Evolutionary conservation across 1,284 basidiomycete genomes (phyloP).

Genomic region (Sparassis latifolia): DNA sequence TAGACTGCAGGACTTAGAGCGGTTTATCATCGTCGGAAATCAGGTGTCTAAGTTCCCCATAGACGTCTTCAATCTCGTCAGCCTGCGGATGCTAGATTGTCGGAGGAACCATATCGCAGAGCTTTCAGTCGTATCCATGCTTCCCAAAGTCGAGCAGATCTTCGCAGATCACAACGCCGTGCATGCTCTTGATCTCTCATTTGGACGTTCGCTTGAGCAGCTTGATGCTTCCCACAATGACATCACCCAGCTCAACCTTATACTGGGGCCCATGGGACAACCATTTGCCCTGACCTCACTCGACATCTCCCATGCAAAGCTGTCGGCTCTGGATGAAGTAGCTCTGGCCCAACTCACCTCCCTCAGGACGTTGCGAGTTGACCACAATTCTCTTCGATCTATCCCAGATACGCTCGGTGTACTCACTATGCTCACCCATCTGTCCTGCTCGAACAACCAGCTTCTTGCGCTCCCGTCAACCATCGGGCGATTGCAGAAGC

Average conservation of each 20-base stretch:
- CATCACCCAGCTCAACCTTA: conserved; percentile 74
- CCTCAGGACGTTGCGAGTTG: conserved; percentile 69
- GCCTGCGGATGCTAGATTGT: conserved; percentile 74
- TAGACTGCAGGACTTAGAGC: conserved; percentile 61
- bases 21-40: conserved; percentile 87
- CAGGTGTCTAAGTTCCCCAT: conserved; percentile 74
- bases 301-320: conserved; percentile 88
- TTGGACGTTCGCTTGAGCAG: conserved; percentile 55
- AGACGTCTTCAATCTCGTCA: conserved; percentile 55
- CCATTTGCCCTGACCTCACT: conserved; percentile 73
- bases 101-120: conserved; percentile 79
- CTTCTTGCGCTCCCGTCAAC: conserved; percentile 73
- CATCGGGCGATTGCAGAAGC: conserved; percentile 72
- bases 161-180: conserved; percentile 79
- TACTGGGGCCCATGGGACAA: conserved; percentile 47
- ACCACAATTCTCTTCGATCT: conserved; percentile 83
- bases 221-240: conserved; percentile 78
- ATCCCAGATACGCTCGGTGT: conserved; percentile 81
- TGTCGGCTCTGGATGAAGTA: conserved; percentile 77
- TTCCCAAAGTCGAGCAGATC: conserved; percentile 66
- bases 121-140: conserved; percentile 59
- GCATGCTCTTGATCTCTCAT: conserved; percentile 71
- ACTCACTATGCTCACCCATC: conserved; percentile 61
- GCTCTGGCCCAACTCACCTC: conserved; percentile 69
- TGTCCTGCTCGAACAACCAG: conserved; percentile 90